Percentiles rank a stretch among this genome's conserved stretches.
Evolutionary conservation across 352 stramenopile genomes (phyloP).

Genomic region (Globisporangium emineosum): DNA sequence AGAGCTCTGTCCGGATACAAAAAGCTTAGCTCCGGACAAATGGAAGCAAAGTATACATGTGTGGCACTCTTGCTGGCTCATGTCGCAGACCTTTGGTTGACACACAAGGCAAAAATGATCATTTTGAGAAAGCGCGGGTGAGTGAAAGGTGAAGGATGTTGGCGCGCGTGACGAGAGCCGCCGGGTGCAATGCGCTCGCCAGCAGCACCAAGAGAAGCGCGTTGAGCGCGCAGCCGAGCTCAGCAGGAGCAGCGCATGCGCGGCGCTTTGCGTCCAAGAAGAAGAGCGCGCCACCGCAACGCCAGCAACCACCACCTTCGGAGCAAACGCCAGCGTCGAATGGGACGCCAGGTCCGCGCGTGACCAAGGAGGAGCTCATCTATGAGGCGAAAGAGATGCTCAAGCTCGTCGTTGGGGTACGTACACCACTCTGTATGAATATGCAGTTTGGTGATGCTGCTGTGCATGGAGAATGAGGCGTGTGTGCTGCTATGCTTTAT

Average conservation of each 20-base stretch:
- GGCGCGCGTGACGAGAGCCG: slow-evolving; percentile 2
- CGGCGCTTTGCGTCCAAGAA: slow-evolving; percentile 19
- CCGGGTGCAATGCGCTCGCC: not conserved
- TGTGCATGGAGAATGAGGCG: not conserved
- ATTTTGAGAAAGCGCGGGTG: not conserved
- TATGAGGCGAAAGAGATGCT: slow-evolving; percentile 57
- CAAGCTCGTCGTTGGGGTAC: slow-evolving; percentile 59
- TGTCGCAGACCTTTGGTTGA: slow-evolving; percentile 6
- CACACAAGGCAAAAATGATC: not conserved
- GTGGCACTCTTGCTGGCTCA: not conserved
- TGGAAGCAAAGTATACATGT: not conserved
- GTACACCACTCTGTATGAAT: not conserved
- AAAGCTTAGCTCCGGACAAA: not conserved
- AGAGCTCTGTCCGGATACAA: not conserved
- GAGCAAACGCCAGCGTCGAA: not conserved
- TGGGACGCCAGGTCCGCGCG: not conserved
- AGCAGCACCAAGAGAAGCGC: not conserved
- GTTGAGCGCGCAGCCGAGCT: not conserved
- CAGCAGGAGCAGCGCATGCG: not conserved
- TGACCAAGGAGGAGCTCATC: slow-evolving; percentile 43
- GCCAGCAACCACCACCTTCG: slow-evolving; percentile 1
- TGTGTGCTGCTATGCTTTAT: not conserved
- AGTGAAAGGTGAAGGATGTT: slow-evolving; percentile 4
- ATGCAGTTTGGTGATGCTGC: not conserved
- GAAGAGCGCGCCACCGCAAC: not conserved